These are phyloP conservation scores for Pyrus bretschneideri DNA, from an alignment of 306 rosid genomes.

Conservation along the genomic window DNA sequence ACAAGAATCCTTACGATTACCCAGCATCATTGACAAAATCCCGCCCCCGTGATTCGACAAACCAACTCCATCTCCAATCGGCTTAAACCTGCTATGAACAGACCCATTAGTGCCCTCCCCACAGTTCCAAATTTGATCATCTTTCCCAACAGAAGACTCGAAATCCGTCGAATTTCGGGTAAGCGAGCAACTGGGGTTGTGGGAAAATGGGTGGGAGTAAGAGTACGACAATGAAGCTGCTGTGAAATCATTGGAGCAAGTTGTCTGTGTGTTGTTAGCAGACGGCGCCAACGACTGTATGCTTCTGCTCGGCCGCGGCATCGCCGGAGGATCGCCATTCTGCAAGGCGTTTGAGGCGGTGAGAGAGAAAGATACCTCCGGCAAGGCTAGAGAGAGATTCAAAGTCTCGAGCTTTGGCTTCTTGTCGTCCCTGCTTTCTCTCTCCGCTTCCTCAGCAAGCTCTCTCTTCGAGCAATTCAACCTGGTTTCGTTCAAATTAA, in stretches of 20 bases:
- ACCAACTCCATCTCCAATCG: constrained; percentile 81
- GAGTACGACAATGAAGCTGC: constrained; percentile 83
- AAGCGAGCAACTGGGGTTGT: constrained; percentile 89
- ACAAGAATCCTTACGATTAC: constrained; percentile 31
- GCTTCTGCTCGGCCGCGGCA: constrained; percentile 43
- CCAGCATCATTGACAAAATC: constrained; percentile 60
- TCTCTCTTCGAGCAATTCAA: constrained; percentile 68
- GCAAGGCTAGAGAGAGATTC: constrained; percentile 83
- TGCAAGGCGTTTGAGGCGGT: constrained; percentile 81
- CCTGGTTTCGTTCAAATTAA: constrained; percentile 60
- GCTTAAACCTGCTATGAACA: constrained; percentile 97
- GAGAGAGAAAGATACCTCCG: constrained; percentile 82
- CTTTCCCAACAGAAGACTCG: constrained; percentile 67
- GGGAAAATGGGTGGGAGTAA: constrained; percentile 69
- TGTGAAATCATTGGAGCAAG: constrained; percentile 78
- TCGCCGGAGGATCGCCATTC: constrained; percentile 39
- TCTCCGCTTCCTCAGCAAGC: constrained; percentile 52
- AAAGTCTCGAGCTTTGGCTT: constrained; percentile 78
- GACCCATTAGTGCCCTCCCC: constrained; percentile 99
- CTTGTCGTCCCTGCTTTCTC: constrained; percentile 53
- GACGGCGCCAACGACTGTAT: constrained; percentile 50
- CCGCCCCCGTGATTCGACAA: constrained; percentile 64
- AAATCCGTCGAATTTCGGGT: constrained; percentile 82
- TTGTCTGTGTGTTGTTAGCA: constrained; percentile 39
- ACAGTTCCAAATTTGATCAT: constrained; percentile 90